phyloP scores from a whole-genome alignment of 345 rosid species.

The Bretschneidera sinensis region DNA sequence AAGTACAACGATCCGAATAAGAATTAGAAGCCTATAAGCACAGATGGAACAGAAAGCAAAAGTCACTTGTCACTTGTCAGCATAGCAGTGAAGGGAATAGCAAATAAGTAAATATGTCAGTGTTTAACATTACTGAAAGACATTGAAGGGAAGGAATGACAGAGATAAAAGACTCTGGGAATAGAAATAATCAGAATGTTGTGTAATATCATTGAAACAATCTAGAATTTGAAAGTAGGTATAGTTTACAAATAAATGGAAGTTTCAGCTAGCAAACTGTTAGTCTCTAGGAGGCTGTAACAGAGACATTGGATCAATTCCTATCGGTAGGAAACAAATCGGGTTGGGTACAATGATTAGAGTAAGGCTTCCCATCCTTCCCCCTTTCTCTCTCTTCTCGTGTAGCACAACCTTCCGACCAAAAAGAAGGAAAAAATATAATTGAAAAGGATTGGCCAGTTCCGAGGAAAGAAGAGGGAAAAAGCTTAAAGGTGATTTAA shows the following conservation, averaged over 20 bases:
- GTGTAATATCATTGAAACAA: too few species aligned
- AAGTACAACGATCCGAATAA: conserved; percentile 65
- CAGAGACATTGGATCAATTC: too few species aligned
- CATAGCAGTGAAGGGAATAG: background rate
- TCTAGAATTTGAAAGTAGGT: background rate
- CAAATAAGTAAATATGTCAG: background rate
- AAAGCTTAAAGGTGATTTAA: too few species aligned
- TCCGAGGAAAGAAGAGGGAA: too few species aligned
- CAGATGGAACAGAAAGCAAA: background rate
- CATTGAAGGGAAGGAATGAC: background rate
- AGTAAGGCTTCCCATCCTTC: background rate
- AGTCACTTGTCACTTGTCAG: background rate
- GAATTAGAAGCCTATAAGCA: conserved; percentile 68
- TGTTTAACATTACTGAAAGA: background rate
- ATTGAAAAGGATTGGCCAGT: too few species aligned
- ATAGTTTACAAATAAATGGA: too few species aligned
- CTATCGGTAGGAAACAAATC: too few species aligned
- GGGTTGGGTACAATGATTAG: background rate
- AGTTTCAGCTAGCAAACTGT: background rate
- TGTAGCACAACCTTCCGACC: background rate
- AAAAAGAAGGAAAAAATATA: too few species aligned
- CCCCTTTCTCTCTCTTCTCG: background rate
- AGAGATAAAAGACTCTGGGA: background rate
- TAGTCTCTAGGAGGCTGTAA: too few species aligned
- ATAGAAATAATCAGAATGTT: too few species aligned